A percentile compares a stretch with the other conserved stretches of the same genome.
These are phyloP conservation scores for Lodderomyces jiufengensis DNA, from an alignment of 1,139 yeast species.

Conservation along the genomic window DNA sequence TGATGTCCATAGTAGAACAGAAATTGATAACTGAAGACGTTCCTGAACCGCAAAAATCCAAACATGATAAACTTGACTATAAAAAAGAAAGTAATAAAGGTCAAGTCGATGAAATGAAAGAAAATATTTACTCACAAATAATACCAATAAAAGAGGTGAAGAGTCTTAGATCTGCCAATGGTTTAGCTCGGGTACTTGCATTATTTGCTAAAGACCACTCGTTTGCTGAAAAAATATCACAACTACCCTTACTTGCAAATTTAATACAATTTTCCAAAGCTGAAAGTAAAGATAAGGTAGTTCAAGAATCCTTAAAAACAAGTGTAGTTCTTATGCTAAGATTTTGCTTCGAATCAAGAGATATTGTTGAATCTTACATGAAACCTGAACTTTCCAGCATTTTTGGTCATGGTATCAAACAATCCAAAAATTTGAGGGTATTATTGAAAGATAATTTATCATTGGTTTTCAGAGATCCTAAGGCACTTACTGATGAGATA, in stretches of 20 bases:
- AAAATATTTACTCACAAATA: slow-evolving; percentile 3
- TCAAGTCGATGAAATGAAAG: slow-evolving; percentile 33
- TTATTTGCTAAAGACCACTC: slow-evolving; percentile 47
- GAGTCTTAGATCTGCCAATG: slow-evolving; percentile 10
- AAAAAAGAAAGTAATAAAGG: slow-evolving; percentile 24
- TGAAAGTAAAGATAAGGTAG: slow-evolving; percentile 7
- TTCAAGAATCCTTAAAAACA: slow-evolving; percentile 15
- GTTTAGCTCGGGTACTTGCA: slow-evolving; percentile 30
- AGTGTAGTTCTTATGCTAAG: slow-evolving; percentile 48
- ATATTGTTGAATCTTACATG: slow-evolving; percentile 48
- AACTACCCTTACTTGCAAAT: slow-evolving; percentile 33
- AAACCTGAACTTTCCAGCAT: slow-evolving; percentile 42
- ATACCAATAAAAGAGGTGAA: background rate
- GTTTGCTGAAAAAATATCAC: slow-evolving; percentile 36
- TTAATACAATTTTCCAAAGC: slow-evolving; percentile 15
- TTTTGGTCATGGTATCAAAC: slow-evolving; percentile 22
- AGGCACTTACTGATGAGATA: slow-evolving; percentile 50
- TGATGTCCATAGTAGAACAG: slow-evolving; percentile 48
- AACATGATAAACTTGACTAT: slow-evolving; percentile 15
- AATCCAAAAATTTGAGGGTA: slow-evolving; percentile 45
- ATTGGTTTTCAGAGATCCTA: slow-evolving; percentile 58
- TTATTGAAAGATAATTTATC: slow-evolving; percentile 55
- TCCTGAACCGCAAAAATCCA: slow-evolving; percentile 27
- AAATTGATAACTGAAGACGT: slow-evolving; percentile 43
- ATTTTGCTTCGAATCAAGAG: slow-evolving; percentile 64